Evolutionary conservation across 2,329 filamentous ascomycete species (phyloP).

Genomic region (Fusarium sambucinum): DNA sequence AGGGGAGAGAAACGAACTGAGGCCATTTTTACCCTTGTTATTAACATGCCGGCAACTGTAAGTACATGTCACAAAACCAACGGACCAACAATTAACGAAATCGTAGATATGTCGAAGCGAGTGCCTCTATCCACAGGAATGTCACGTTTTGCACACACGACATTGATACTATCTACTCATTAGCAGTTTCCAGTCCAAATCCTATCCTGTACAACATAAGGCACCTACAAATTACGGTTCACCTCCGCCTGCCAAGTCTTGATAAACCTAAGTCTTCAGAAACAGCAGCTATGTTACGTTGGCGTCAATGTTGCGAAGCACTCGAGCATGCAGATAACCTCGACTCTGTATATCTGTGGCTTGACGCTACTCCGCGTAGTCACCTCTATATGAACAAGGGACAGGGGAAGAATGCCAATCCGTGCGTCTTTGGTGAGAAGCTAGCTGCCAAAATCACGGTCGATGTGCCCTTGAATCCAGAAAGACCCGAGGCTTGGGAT

Average conservation of each 20-base stretch:
- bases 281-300: not conserved
- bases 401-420: not conserved
- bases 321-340: not conserved
- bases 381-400: not conserved
- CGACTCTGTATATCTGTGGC: not conserved
- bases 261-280: not conserved
- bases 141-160: not conserved
- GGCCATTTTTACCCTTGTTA: too few species aligned
- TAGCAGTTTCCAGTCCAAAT: not conserved
- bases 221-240: not conserved
- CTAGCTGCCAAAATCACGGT: not conserved
- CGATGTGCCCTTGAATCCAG: not conserved
- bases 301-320: not conserved
- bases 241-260: not conserved
- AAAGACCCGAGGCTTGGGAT: not conserved
- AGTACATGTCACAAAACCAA: not conserved
- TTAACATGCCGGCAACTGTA: not conserved
- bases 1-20: too few species aligned
- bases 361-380: not conserved
- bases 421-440: not conserved
- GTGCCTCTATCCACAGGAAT: not conserved
- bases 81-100: fast-evolving
- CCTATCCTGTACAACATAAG: not conserved
- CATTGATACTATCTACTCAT: not conserved
- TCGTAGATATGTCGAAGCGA: not conserved